Percentiles rank a stretch among this genome's conserved stretches.
These are phyloP conservation scores for Herpetomonas samuelpessoai DNA, from an alignment of 208 protist species.

Conservation along the genomic window DNA sequence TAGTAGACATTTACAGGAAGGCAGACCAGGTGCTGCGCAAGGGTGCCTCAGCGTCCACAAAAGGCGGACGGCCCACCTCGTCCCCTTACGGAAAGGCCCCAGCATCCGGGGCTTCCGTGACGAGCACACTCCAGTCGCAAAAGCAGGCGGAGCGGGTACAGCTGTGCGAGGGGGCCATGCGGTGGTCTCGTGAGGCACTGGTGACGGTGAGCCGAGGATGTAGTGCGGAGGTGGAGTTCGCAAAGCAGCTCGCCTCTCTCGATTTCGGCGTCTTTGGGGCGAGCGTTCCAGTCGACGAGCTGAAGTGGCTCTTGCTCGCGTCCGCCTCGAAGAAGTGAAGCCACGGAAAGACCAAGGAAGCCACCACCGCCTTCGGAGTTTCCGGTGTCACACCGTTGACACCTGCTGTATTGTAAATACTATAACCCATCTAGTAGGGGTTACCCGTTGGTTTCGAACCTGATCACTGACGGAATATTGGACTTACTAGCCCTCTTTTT, in stretches of 20 bases:
- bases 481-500: too few species aligned
- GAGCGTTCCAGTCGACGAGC: constrained; percentile 66
- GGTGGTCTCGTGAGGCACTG: constrained; percentile 60
- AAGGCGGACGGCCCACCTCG: constrained; percentile 16
- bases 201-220: constrained; percentile 43
- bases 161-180: constrained; percentile 48
- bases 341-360: too few species aligned
- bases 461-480: too few species aligned
- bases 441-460: too few species aligned
- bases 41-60: background rate
- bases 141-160: constrained; percentile 18
- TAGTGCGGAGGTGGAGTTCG: constrained; percentile 15
- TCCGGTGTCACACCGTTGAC: too few species aligned
- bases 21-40: constrained; percentile 15
- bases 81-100: constrained; percentile 12
- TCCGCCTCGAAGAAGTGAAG: too few species aligned
- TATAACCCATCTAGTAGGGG: too few species aligned
- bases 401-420: too few species aligned
- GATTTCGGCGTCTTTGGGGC: constrained; percentile 63
- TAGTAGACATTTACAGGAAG: constrained; percentile 55
- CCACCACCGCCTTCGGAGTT: too few species aligned
- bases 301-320: constrained; percentile 66
- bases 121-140: constrained; percentile 5
- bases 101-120: constrained; percentile 12
- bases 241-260: constrained; percentile 29